Conservation (phyloP, 2,329 filamentous ascomycete genomes). For the Xylariomycetidae sp. region DNA sequence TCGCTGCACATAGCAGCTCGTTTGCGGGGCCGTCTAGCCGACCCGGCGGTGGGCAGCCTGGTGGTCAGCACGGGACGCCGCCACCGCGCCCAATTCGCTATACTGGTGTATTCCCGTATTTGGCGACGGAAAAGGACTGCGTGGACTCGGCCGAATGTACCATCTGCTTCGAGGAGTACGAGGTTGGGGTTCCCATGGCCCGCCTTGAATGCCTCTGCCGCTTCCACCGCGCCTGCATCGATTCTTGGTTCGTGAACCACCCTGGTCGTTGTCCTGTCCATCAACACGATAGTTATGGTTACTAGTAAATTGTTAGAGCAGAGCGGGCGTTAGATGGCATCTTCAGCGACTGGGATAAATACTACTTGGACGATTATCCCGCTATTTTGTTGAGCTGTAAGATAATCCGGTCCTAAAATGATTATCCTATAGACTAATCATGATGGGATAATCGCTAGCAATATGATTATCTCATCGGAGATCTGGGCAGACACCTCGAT, state of each 20-base stretch:
- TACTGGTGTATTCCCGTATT: slow-evolving; percentile 58
- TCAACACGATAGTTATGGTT: slow-evolving; percentile 57
- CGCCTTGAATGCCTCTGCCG: slow-evolving; percentile 60
- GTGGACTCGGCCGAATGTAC: slow-evolving; percentile 63
- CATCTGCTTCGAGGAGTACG: slow-evolving; percentile 62
- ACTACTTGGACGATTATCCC: too few relatives aligned
- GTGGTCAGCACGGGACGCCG: slow-evolving; percentile 18
- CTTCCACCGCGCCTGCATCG: slow-evolving; percentile 57
- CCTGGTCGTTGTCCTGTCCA: slow-evolving; percentile 61
- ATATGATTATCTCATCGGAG: too few relatives aligned
- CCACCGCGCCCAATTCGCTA: slow-evolving; percentile 35
- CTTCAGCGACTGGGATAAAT: too few relatives aligned
- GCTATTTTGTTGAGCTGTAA: too few relatives aligned
- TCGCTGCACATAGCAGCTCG: slow-evolving; percentile 48
- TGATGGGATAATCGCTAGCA: too few relatives aligned
- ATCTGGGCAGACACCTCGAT: too few relatives aligned
- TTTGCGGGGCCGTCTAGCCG: slow-evolving; percentile 24
- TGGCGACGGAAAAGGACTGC: slow-evolving; percentile 62
- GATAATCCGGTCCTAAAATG: too few relatives aligned
- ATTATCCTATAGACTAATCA: too few relatives aligned
- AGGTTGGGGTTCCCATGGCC: slow-evolving; percentile 57
- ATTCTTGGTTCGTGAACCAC: slow-evolving; percentile 56
- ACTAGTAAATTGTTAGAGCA: too few relatives aligned
- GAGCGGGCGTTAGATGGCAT: too few relatives aligned
- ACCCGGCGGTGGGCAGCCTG: slow-evolving; percentile 8